phyloP scores from a whole-genome alignment of 306 rosid genomes.

The Astragalus membranaceus region DNA sequence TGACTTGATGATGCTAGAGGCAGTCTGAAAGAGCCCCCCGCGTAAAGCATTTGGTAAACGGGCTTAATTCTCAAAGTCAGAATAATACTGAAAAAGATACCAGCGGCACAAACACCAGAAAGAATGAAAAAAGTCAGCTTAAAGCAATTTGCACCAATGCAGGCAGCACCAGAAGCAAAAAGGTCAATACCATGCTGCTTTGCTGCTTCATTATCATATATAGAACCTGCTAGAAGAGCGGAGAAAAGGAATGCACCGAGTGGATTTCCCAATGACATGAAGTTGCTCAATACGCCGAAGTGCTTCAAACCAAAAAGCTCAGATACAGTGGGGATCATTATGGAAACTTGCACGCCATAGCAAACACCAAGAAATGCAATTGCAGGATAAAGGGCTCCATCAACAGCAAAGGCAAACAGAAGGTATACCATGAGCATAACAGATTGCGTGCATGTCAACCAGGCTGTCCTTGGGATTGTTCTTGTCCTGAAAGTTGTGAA shows the following conservation, averaged over 20 bases:
- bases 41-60: constrained; percentile 70
- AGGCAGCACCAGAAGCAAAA: constrained; percentile 29
- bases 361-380: constrained; percentile 59
- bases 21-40: constrained; percentile 73
- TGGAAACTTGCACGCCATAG: constrained; percentile 60
- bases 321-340: constrained; percentile 75
- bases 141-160: constrained; percentile 68
- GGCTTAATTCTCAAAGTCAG: constrained; percentile 56
- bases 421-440: constrained; percentile 58
- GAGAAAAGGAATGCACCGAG: constrained; percentile 70
- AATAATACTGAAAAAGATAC: constrained; percentile 49
- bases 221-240: constrained; percentile 59
- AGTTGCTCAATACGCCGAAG: constrained; percentile 53
- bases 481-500: constrained; percentile 40
- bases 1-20: constrained; percentile 39
- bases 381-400: constrained; percentile 54
- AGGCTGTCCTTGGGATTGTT: constrained; percentile 55
- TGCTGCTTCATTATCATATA: constrained; percentile 67
- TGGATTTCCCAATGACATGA: constrained; percentile 66
- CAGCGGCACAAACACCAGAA: constrained; percentile 48
- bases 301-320: constrained; percentile 71
- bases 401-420: constrained; percentile 57
- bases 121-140: constrained; percentile 53
- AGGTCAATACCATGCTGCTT: constrained; percentile 45
- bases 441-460: constrained; percentile 61